These are phyloP conservation scores for Schizochytrium sp. DNA, from an alignment of 108 stramenopile species.

Conservation along the genomic window DNA sequence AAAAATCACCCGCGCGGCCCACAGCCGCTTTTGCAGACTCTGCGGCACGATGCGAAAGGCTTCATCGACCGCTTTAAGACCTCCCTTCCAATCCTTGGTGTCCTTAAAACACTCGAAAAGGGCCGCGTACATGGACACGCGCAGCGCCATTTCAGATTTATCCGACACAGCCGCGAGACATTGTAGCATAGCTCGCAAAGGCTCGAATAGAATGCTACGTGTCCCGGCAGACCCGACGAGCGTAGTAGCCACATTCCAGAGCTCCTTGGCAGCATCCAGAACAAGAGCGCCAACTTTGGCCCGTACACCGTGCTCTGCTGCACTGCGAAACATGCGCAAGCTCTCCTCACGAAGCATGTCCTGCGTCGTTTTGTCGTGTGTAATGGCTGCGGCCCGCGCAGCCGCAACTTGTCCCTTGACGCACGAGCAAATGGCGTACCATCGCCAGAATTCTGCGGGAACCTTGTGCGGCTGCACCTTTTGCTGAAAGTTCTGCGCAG, in stretches of 20 bases:
- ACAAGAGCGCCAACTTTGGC: not conserved
- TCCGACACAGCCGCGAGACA: slow-evolving; percentile 22
- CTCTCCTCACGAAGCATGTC: slow-evolving; percentile 31
- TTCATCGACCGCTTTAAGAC: not conserved
- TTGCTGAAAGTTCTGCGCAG: not conserved
- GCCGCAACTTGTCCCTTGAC: slow-evolving; percentile 29
- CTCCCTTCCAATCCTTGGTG: not conserved
- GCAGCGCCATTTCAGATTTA: slow-evolving; percentile 11
- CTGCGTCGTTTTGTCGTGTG: slow-evolving; percentile 37
- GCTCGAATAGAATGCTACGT: not conserved
- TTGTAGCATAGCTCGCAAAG: not conserved
- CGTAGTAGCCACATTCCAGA: slow-evolving; percentile 40
- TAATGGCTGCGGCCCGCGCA: slow-evolving; percentile 1
- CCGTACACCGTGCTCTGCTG: slow-evolving; percentile 16
- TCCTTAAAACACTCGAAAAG: slow-evolving; percentile 33
- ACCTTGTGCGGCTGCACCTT: not conserved
- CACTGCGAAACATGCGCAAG: slow-evolving; percentile 21
- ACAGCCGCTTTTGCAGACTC: slow-evolving; percentile 16
- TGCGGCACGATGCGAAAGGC: not conserved
- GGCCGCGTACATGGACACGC: slow-evolving; percentile 25
- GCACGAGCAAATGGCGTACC: slow-evolving; percentile 29
- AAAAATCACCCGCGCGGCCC: slow-evolving; percentile 41
- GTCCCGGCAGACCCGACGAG: slow-evolving; percentile 22
- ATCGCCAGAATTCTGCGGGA: slow-evolving; percentile 29
- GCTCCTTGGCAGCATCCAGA: slow-evolving; percentile 29